Percentiles rank a stretch among this genome's conserved stretches.
phyloP scores from a whole-genome alignment of 805 yeast genomes.

The Metschnikowia colocasiae region DNA sequence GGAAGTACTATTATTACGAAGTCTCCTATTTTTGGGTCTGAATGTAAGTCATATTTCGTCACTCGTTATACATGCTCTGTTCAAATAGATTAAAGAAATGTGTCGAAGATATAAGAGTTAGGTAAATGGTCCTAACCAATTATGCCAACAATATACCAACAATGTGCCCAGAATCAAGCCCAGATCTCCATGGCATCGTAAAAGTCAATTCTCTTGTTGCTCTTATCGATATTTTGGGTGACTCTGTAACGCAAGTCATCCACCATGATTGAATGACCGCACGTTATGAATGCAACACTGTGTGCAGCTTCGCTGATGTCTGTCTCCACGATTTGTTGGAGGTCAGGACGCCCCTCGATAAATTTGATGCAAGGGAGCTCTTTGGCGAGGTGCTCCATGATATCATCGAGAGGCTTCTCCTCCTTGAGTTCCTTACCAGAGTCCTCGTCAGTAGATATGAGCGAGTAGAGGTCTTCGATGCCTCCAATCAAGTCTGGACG shows the following conservation, averaged over 20 bases:
- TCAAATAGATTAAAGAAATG: too few species aligned
- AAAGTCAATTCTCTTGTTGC: constrained; percentile 14
- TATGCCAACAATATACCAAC: too few species aligned
- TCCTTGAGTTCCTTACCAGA: constrained; percentile 15
- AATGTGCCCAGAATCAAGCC: constrained; percentile 17
- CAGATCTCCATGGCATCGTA: constrained; percentile 15
- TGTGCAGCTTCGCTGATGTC: constrained; percentile 7
- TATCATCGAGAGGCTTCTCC: constrained; percentile 11
- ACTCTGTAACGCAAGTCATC: constrained; percentile 13
- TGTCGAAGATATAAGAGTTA: too few species aligned
- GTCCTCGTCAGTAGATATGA: constrained; percentile 9
- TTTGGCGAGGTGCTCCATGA: neutral
- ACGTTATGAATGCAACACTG: constrained; percentile 10
- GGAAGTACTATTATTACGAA: too few species aligned
- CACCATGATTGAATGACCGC: constrained; percentile 16
- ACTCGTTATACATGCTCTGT: too few species aligned
- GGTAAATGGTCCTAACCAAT: too few species aligned
- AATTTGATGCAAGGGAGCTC: constrained; percentile 12
- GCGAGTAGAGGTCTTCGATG: constrained; percentile 8
- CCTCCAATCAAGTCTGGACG: constrained; percentile 23
- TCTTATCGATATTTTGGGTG: constrained; percentile 10
- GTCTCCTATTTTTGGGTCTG: too few species aligned
- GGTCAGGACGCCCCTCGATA: constrained; percentile 11
- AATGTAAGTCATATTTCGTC: too few species aligned
- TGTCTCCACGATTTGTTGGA: constrained; percentile 4